Base-by-base conservation (phyloP, 805 yeast genomes). In the Starmerella asiatica region DNA sequence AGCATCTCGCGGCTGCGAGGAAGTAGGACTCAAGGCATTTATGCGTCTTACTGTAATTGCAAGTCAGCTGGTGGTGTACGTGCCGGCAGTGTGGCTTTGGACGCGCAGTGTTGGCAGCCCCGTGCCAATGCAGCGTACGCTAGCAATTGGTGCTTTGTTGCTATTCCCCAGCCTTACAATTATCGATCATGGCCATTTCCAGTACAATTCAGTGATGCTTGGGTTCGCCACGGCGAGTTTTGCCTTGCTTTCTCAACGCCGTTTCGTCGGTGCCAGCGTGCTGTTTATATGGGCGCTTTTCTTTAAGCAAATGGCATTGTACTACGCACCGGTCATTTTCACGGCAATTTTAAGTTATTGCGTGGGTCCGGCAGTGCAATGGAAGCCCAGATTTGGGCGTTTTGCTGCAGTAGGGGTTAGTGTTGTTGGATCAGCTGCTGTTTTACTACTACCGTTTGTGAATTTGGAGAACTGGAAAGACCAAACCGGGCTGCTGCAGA, bases 121-220 rank as follows among this genome's bases (percentile, higher is more conserved):
- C 16, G 6, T 17, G n/a, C 23, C 23, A 5, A 4, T 28, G 53
- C 83, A 80, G 52, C 93, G 82, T 56, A 74, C 80, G 12, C 69
- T 79, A 21, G 75, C 80, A 14, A 73, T 84, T 0, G 78, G 84
- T 2, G 75, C 85, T 15, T 75, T 91, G n/a, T 57, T 91, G 26
- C 74, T 78, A 56, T 93, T 83, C 57, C 96, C 98, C 0, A 68
- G 81, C 2, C 64, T 88, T 44, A 69, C 81, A 32, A 66, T 91
- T 42, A 76, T 91, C 34, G 99, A 91, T 56, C 96, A 91, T 59
- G 98, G 98, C 5, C 98, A 91, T 61, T 91, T 91, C 62, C 98
- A 93, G 61, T 88, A 75, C 61, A 93, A 91, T 53, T 73, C 85
- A 0, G 93, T 91, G 20, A 88, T 91, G 97, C 69, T 91, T 27